These are phyloP conservation scores for Trichoderma sp. DNA, from an alignment of 2,329 filamentous ascomycete species.

Conservation along the genomic window DNA sequence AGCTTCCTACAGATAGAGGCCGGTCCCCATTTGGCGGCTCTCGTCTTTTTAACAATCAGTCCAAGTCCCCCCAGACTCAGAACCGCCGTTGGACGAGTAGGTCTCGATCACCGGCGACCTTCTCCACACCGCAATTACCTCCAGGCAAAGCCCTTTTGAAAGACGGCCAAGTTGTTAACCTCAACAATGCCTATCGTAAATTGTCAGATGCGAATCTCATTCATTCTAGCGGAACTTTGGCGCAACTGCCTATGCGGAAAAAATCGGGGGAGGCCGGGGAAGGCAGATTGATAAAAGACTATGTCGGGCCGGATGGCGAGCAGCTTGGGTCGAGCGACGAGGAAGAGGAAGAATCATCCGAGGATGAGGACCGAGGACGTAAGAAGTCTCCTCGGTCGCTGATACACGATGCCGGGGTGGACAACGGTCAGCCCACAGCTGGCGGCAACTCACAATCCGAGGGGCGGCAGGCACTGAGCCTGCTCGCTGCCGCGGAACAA, in stretches of 20 bases:
- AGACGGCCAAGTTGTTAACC: conserved; percentile 61
- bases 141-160: conserved; percentile 49
- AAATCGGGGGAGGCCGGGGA: conserved; percentile 39
- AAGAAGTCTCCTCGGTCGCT: conserved; percentile 50
- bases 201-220: conserved; percentile 69
- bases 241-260: conserved; percentile 59
- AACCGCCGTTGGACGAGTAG: conserved; percentile 41
- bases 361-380: conserved; percentile 65
- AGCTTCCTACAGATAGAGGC: conserved; percentile 46
- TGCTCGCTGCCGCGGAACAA: conserved; percentile 73
- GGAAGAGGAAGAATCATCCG: conserved; percentile 60
- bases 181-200: conserved; percentile 65
- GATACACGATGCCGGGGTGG: conserved; percentile 40
- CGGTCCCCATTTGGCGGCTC: conserved; percentile 40
- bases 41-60: conserved; percentile 36
- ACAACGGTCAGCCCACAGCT: conserved; percentile 34
- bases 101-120: conserved; percentile 38
- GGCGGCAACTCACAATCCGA: conserved; percentile 31
- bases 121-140: conserved; percentile 27
- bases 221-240: conserved; percentile 60
- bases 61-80: conserved; percentile 52
- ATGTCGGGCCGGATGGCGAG: conserved; percentile 62
- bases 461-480: conserved; percentile 51
- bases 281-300: conserved; percentile 65
- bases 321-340: conserved; percentile 68